Evolutionary conservation across 495 filamentous ascomycete genomes (phyloP), one percentile per base, ranked within the genome.

Genomic region (Annulohypoxylon moriforme): DNA sequence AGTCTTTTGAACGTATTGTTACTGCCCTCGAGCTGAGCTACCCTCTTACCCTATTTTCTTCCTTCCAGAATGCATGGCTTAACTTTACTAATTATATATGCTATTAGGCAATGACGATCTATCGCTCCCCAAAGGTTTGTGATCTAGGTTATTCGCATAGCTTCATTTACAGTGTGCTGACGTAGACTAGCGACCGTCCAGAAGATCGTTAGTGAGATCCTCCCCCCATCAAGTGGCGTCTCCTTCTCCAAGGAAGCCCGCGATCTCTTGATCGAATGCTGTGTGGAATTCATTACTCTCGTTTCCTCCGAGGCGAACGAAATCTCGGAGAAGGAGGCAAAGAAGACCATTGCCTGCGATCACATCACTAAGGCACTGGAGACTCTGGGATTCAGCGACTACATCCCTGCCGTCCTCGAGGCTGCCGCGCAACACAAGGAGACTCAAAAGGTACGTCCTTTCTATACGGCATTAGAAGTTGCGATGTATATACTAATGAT

Each of bases 261-360:
- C 56, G 96, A 99, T 74, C 85, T 98, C 4, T 87, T 99, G 46
- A 98, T 98, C 81, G 96, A 98, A 81, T 98, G 95, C 85, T 99
- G 96, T 78, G 96, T 98, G 69, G 96, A 99, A 77, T 99, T 98
- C 83, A 98, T 99, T 79, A 98, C 96, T 9, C 87, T 99, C 61
- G 92, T 99, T 61, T 97, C 94, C 24, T 96, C 93, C 36, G 94
- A 99, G 82, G 96, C 96, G 8, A 99, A 99, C 78, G 96, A 99
- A 72, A 99, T 99, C 69, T 93, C 94, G 14, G 96, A 99, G 81
- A 97, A 95, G 75, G 96, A 99, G 69, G 91, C 94, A 10, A 99
- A 99, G 86, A 99, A 99, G 84, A 99, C 96, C 0, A 99, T 99
- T 61, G 94, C 94, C 0, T 94, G 92, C 71, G 96, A 99, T 75